Conservation (phyloP, 192 early-diverging fungal species). For the Geosiphon pyriformis region DNA sequence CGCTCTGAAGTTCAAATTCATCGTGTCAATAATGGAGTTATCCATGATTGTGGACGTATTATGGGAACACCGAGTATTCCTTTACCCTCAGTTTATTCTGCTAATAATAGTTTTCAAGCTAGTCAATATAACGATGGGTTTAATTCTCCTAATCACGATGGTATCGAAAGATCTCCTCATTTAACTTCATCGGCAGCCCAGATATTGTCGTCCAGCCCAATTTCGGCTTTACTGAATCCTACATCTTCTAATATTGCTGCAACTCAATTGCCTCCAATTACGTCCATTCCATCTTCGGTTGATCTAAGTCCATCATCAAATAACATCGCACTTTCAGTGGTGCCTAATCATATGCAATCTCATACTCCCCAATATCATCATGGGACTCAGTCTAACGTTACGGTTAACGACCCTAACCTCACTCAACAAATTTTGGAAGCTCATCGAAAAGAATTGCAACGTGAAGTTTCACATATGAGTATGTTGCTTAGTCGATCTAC, state of each 20-base stretch:
- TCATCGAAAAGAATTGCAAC: conserved; percentile 49
- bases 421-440: conserved; percentile 46
- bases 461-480: conserved; percentile 48
- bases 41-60: neutral
- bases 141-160: conserved; percentile 27
- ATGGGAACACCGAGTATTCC: conserved; percentile 20
- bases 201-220: conserved; percentile 3
- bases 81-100: conserved; percentile 13
- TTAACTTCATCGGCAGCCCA: conserved; percentile 14
- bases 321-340: neutral
- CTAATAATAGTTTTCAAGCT: neutral
- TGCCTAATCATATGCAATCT: neutral
- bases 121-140: neutral
- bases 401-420: conserved; percentile 17
- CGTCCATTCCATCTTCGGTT: conserved; percentile 8
- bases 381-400: neutral
- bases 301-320: neutral
- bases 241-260: neutral
- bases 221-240: conserved; percentile 32
- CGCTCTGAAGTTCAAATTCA: conserved; percentile 21
- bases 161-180: conserved; percentile 31
- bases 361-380: neutral
- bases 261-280: conserved; percentile 22
- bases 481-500: conserved; percentile 46
- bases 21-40: neutral